Base-by-base conservation (phyloP, 1,284 basidiomycete genomes). In the Termitomyces sp. region DNA sequence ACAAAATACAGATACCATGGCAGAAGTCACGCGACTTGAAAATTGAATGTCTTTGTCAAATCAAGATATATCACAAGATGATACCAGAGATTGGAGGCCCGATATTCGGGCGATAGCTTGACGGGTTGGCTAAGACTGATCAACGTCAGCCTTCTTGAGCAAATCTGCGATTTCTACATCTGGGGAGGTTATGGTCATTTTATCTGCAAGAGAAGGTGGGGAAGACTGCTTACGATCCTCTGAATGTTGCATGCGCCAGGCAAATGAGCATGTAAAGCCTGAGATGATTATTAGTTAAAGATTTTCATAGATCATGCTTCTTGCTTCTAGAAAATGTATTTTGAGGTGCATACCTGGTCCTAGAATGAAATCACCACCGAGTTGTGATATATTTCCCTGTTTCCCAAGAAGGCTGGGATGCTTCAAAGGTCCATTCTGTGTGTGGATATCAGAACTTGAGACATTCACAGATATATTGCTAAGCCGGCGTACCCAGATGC, bases 331-430 rank as follows among this genome's bases (percentile, higher is more conserved):
- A 13, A 10, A 31, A 7, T 31, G 30, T 11, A 1, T 1, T 14
- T 19, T 4, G 18, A 9, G 7, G 9, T 14, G 3, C 63, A 11
- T 57, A 78, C 79, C 79, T 30, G 79, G 78, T 21, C 79, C 80
- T 46, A 85, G 71, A 21, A 85, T 65, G 55, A 84, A 84, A 35
- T 85, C 83, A 2, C 81, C 83, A 1, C 83, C 83, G 0, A 81
- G 66, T 61, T 86, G 83, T 0, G 76, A 72, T 14, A 79, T 63
- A 42, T 80, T 78, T 0, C 83, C 83, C 54, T 82, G 76, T 59
- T 83, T 84, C 1, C 81, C 81, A 11, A 83, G 66, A 21, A 76
- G 65, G 3, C 60, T 59, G 1, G 76, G 75, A 47, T 76, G 67
- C 61, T 72, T 74, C n/a, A 81, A 34, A 3, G 75, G 71, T 9